phyloP scores from a whole-genome alignment of 495 filamentous ascomycete species.

The Rusavskia elegans region DNA sequence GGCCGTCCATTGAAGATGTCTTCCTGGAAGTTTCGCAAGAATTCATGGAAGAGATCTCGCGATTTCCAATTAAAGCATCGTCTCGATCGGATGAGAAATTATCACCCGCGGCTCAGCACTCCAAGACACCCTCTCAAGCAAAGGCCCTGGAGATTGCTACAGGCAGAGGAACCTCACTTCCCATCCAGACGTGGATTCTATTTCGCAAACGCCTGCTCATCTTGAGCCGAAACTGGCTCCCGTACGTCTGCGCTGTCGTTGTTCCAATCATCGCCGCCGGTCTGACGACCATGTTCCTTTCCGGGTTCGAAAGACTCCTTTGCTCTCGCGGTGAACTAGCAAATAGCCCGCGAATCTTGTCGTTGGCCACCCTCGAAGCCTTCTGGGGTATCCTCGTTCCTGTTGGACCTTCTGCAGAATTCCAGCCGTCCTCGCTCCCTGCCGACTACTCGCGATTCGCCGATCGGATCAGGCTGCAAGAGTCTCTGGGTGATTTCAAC shows the following conservation, averaged over 20 bases:
- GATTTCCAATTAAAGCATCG: not conserved
- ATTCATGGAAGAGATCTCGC: conserved; percentile 20
- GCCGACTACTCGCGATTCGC: too few relatives aligned
- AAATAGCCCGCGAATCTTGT: too few relatives aligned
- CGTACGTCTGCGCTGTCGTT: conserved; percentile 39
- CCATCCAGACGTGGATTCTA: conserved; percentile 49
- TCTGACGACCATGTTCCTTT: conserved; percentile 52
- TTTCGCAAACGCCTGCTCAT: conserved; percentile 61
- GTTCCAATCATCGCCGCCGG: conserved; percentile 57
- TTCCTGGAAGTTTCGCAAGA: conserved; percentile 68
- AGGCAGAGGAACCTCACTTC: conserved; percentile 44
- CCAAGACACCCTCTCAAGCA: not conserved
- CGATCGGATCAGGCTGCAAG: too few relatives aligned
- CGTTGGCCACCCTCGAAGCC: too few relatives aligned
- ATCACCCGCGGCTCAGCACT: not conserved
- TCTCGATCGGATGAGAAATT: not conserved
- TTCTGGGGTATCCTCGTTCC: too few relatives aligned
- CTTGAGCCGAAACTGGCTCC: conserved; percentile 54
- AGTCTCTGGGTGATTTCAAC: too few relatives aligned
- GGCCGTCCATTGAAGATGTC: conserved; percentile 72
- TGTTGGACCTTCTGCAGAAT: too few relatives aligned
- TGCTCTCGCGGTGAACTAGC: too few relatives aligned
- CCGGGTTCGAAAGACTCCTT: conserved; percentile 18
- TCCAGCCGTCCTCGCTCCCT: too few relatives aligned
- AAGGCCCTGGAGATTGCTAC: conserved; percentile 34